These are phyloP conservation scores for Ceratocystis eucalypticola DNA, from an alignment of 2,329 filamentous ascomycete genomes.

Conservation along the genomic window DNA sequence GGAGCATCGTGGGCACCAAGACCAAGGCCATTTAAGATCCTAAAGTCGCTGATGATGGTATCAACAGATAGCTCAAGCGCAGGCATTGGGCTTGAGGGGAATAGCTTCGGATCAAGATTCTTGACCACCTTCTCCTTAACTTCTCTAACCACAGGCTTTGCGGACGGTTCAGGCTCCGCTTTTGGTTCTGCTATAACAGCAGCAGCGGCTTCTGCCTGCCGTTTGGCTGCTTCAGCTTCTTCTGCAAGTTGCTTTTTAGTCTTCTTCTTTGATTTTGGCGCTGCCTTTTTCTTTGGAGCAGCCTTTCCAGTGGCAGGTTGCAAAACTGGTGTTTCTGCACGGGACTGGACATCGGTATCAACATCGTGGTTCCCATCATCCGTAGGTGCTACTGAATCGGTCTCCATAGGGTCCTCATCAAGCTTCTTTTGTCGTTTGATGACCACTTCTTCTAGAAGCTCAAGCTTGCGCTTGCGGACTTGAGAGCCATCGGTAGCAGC, in stretches of 20 bases:
- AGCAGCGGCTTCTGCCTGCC: conserved; percentile 21
- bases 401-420: conserved; percentile 64
- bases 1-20: conserved; percentile 36
- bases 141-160: conserved; percentile 32
- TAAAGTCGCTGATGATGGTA: conserved; percentile 30
- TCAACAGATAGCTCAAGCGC: conserved; percentile 34
- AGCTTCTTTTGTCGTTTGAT: conserved; percentile 70
- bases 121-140: conserved; percentile 24
- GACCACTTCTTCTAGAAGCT: conserved; percentile 34
- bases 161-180: conserved; percentile 30
- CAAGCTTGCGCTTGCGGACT: conserved; percentile 60
- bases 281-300: conserved; percentile 40
- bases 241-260: conserved; percentile 64
- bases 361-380: conserved; percentile 29
- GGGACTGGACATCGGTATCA: conserved; percentile 34
- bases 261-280: conserved; percentile 53
- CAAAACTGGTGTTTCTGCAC: conserved; percentile 36
- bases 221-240: conserved; percentile 49
- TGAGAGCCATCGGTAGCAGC: conserved; percentile 40
- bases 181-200: conserved; percentile 20
- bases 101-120: conserved; percentile 34
- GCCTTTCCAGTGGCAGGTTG: conserved; percentile 29
- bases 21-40: conserved; percentile 32
- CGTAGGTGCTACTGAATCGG: conserved; percentile 42
- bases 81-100: conserved; percentile 35